phyloP scores from a whole-genome alignment of 495 filamentous ascomycete genomes.

The Copromyces sp. region DNA sequence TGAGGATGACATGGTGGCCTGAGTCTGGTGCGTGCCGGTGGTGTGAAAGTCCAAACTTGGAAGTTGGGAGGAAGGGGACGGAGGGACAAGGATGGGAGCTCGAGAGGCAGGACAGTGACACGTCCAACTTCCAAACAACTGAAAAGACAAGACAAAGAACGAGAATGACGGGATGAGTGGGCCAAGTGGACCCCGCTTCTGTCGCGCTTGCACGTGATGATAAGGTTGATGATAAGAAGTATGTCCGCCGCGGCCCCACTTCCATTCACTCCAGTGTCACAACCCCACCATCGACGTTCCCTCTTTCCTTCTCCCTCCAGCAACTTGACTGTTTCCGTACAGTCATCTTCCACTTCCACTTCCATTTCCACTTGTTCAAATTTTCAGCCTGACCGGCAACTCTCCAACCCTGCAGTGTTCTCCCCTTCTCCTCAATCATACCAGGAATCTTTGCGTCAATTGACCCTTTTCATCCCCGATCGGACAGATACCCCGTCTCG shows the following conservation, averaged over 20 bases:
- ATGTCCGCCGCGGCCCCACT: neutral
- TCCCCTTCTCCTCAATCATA: neutral
- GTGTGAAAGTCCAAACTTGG: neutral
- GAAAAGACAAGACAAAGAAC: neutral
- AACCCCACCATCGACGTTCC: neutral
- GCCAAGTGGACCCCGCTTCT: neutral
- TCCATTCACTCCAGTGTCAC: neutral
- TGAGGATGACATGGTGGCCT: neutral
- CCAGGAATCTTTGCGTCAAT: neutral
- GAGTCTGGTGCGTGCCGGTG: neutral
- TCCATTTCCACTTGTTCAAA: neutral
- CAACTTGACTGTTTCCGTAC: no score
- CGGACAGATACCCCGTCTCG: neutral
- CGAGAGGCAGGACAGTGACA: neutral
- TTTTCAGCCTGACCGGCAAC: neutral
- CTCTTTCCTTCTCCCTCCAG: neutral
- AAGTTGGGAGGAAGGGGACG: neutral
- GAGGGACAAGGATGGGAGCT: neutral
- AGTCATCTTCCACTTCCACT: neutral
- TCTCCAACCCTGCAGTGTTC: neutral
- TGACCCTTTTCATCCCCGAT: neutral
- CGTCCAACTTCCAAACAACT: neutral
- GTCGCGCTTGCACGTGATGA: neutral
- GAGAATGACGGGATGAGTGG: neutral
- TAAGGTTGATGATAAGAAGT: neutral